Evolutionary conservation across 2,329 filamentous ascomycete genomes (phyloP).

Genomic region (Trichoderma atrobrunneum): DNA sequence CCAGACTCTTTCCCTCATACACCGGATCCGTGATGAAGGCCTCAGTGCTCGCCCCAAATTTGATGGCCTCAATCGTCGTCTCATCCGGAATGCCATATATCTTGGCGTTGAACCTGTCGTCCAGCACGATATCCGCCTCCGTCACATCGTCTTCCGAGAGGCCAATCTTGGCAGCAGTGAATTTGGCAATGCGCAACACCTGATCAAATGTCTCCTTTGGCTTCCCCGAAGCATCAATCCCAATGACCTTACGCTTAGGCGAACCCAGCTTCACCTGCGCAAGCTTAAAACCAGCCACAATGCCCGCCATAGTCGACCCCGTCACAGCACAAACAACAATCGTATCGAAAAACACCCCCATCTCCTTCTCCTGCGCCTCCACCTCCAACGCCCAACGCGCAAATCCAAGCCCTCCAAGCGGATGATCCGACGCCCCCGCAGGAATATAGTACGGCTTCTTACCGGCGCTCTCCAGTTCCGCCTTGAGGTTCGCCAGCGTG

Average conservation of each 20-base stretch:
- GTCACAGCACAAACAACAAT: conserved; percentile 69
- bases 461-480: conserved; percentile 51
- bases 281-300: conserved; percentile 70
- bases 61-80: conserved; percentile 65
- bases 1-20: conserved; percentile 73
- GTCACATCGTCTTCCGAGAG: conserved; percentile 58
- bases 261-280: conserved; percentile 44
- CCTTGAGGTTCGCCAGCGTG: conserved; percentile 52
- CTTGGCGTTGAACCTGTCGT: conserved; percentile 60
- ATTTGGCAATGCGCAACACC: conserved; percentile 63
- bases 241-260: conserved; percentile 55
- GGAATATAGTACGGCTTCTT: conserved; percentile 70
- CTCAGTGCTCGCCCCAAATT: conserved; percentile 65
- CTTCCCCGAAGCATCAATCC: conserved; percentile 55
- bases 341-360: conserved; percentile 65
- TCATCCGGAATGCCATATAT: conserved; percentile 66
- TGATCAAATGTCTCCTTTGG: conserved; percentile 58
- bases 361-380: conserved; percentile 56
- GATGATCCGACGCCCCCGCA: conserved; percentile 68
- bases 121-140: conserved; percentile 59
- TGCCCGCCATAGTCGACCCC: conserved; percentile 67
- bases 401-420: conserved; percentile 67
- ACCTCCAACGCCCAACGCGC: conserved; percentile 71
- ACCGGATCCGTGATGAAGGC: conserved; percentile 73
- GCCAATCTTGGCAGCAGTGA: conserved; percentile 62